Percentiles rank a stretch among this genome's conserved stretches.
phyloP scores from a whole-genome alignment of 2,329 filamentous ascomycete genomes.

The Ophiostoma sp. region DNA sequence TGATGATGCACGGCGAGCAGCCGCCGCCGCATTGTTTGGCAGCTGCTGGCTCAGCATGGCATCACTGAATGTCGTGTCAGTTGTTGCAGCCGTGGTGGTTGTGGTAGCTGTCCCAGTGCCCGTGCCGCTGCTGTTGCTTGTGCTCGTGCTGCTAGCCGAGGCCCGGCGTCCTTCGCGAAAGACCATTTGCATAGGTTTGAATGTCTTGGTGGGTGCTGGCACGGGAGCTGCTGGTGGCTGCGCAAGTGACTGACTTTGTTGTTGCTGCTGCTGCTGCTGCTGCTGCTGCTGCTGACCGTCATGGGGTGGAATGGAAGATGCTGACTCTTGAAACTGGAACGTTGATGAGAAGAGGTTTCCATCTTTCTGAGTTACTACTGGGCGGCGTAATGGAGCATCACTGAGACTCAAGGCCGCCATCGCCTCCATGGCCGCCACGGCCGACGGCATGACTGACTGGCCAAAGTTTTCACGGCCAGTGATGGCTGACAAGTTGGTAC shows the following conservation, averaged over 20 bases:
- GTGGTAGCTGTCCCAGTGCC: slow-evolving; percentile 1
- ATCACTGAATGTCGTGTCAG: not conserved
- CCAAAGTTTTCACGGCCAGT: not conserved
- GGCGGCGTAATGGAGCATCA: not conserved
- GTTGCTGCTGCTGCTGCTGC: not conserved
- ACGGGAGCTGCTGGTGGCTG: not conserved
- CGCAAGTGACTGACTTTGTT: not conserved
- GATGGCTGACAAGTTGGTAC: not conserved
- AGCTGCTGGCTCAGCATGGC: not conserved
- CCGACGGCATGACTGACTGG: not conserved
- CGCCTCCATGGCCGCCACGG: not conserved
- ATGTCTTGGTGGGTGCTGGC: slow-evolving; percentile 12
- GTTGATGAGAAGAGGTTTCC: not conserved
- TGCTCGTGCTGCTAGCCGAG: slow-evolving; percentile 23
- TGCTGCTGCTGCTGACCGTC: not conserved
- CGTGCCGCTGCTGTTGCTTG: slow-evolving; percentile 19
- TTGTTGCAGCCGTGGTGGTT: not conserved
- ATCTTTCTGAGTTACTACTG: not conserved
- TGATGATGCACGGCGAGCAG: not conserved
- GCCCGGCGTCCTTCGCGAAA: slow-evolving; percentile 23
- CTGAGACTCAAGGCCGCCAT: not conserved
- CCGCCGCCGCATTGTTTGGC: not conserved
- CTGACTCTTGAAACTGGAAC: not conserved
- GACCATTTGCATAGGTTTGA: slow-evolving; percentile 30
- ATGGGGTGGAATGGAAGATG: not conserved